Base-by-base conservation (phyloP, 331 rosid species). In the Erythrophleum ivorense region DNA sequence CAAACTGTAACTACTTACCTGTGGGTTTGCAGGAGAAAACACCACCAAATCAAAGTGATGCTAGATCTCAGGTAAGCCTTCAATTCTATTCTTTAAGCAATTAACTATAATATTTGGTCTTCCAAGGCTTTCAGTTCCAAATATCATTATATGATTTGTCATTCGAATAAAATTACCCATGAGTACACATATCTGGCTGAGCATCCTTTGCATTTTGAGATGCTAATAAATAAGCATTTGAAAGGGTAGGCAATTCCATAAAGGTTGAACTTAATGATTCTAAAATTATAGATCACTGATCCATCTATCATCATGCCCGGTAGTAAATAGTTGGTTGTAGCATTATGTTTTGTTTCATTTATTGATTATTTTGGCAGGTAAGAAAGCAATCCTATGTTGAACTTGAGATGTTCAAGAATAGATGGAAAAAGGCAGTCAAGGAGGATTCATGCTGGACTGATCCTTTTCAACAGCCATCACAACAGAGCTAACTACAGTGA, bases 371-470 rank as follows among this genome's bases (percentile, higher is more conserved):
- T 63, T 21, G 45, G 63, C 77, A 88, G 89, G 89, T 86, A 77
- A 84, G 91, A 83, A 86, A 80, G 68, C 79, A 66, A 16, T 86
- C 88, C n/a, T 66, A 19, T 36, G 21, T 55, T 84, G 88, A 88
- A 76, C 69, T 88, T 34, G 89, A 88, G 59, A 86, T 13, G 52
- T 88, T 86, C 83, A 86, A 84, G 83, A 81, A 60, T 8, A 88
- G 88, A 81, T 86, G 86, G 91, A 81, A 72, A 81, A 83, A 73
- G 78, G 89, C 88, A 66, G 74, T 76, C 18, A 53, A 18, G 58
- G 85, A 81, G 29, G 89, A 88, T 53, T 19, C 48, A 31, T 81
- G 76, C 80, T 88, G 89, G 91, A 62, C 31, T 64, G 89, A 81
- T 60, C 85, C 85, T 12, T 71, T 75, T 49, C 58, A 81, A 34